Base-by-base conservation (phyloP, 176 grass and related monocot species). In the Phyllostachys edulis region DNA sequence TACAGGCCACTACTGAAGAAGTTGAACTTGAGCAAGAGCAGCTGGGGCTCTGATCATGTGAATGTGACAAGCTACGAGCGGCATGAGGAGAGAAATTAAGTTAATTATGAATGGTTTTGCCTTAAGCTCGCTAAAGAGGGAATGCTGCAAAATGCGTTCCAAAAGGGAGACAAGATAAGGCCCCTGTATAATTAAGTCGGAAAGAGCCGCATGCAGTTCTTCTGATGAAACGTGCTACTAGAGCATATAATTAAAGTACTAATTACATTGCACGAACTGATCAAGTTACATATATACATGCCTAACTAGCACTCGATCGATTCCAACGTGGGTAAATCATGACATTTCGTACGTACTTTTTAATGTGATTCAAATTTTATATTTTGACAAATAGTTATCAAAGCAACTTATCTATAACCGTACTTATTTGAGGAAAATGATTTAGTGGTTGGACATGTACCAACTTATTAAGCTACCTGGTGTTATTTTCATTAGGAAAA, bases 151-250 rank as follows among this genome's bases (percentile, higher is more conserved):
- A 85, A 62, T 85, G 87, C 32, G 32, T 81, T 76, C 76, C 29
- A 85, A 85, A 89, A 89, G 82, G 8, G 70, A 62, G 77, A 89
- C 82, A 89, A 23, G 81, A 64, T 77, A 45, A 61, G 27, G 68
- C 60, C 60, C 32, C 32, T 34, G 2, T 2, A 34, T 34, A 29
- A n/a, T n/a, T 57, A 61, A 54, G 50, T 67, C 60, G 20, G 75
- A 80, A 73, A 75, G 67, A 68, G 41, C 49, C 37, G 36, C 70
- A 38, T 69, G 63, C 63, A 18, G 3, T 32, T 63, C 24, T 34
- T 64, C 27, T 34, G 17, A 34, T 15, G 23, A 12, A 26, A 13
- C 23, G 59, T 24, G 59, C 23, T 61, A 12, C 23, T 24, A 26
- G 59, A 61, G 10, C 59, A 61, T 27, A 12, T 26, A 29, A n/a